A percentile compares a stretch with the other conserved stretches of the same genome.
These are phyloP conservation scores for Chaetomiaceae sp. DNA, from an alignment of 2,329 filamentous ascomycete species.

Conservation along the genomic window DNA sequence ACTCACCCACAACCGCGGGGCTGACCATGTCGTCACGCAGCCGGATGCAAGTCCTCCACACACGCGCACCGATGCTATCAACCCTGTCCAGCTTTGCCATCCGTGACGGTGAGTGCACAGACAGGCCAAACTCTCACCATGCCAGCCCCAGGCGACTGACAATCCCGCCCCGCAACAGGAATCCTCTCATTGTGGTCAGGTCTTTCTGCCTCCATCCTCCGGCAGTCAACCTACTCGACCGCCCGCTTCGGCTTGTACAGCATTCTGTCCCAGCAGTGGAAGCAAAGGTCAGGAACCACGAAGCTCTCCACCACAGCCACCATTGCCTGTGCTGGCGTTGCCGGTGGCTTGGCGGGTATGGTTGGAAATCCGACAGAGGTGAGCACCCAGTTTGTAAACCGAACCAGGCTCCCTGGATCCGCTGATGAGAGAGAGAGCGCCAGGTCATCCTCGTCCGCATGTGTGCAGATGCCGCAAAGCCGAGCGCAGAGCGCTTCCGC, in stretches of 20 bases:
- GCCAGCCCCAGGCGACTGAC: neutral
- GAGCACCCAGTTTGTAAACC: too few relatives aligned
- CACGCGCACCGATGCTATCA: conserved; percentile 21
- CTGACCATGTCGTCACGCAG: neutral
- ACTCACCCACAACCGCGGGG: neutral
- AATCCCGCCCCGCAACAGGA: neutral
- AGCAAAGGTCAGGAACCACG: conserved; percentile 10
- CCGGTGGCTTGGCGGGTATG: conserved; percentile 22
- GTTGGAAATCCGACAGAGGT: conserved; percentile 23
- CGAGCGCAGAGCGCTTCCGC: conserved; percentile 16
- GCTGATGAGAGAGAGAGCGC: neutral
- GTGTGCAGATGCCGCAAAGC: conserved; percentile 24
- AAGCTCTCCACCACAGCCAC: conserved; percentile 18
- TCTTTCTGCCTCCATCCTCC: conserved; percentile 22
- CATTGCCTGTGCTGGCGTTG: conserved; percentile 19
- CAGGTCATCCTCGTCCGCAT: conserved; percentile 23
- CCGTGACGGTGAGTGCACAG: conserved; percentile 17
- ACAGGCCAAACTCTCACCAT: neutral
- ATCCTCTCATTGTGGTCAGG: conserved; percentile 23
- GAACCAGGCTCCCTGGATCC: too few relatives aligned
- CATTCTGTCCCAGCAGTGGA: conserved; percentile 16
- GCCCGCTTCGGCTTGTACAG: conserved; percentile 23
- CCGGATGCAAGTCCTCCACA: conserved; percentile 25
- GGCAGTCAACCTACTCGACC: conserved; percentile 25
- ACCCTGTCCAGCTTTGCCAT: conserved; percentile 20